Evolutionary conservation across 2,329 filamentous ascomycete genomes (phyloP), one percentile per base, ranked within the genome.

Genomic region (Phoma sp.): DNA sequence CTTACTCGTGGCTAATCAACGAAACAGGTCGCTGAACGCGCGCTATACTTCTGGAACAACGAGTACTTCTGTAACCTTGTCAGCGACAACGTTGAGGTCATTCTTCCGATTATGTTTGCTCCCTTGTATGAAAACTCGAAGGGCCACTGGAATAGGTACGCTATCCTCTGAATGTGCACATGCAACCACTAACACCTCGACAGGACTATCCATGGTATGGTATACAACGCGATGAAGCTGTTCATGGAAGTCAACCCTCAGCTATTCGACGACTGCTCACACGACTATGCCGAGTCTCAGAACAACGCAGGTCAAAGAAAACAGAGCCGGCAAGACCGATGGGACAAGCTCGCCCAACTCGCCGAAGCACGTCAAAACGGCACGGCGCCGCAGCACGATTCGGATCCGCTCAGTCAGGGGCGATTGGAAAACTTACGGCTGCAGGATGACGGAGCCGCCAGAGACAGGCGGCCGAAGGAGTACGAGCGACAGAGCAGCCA

Each of bases 161-260:
- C 70, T 42, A 15, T 29, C 9, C 36, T 36, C 3, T 23, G 11
- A 6, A 12, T 29, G 7, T n/a, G 26, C 20, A 26, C 7, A 21
- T 10, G 7, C 20, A 62, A 56, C 47, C 30, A 32, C 65, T 73
- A 30, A 74, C 40, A 9, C 4, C 4, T 26, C 20, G 12, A 32
- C 15, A 98, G 95, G 69, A 99, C 95, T 7, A 99, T 99, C 64
- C 95, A 99, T 72, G 95, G 95, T 74, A 98, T 99, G 93, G 95
- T 99, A 10, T 98, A 98, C 76, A 99, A 98, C 70, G 95, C 95
- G 52, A 98, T 99, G 95, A 99, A 99, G 76, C 85, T 99, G 30
- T 99, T 99, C 77, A 99, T 99, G 95, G 95, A 99, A 76, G 97
- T 99, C 70, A 98, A 98, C 75, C 95, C 95, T 9, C 93, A 97